phyloP scores from a whole-genome alignment of 495 filamentous ascomycete genomes.

The Annulohypoxylon maeteangense region DNA sequence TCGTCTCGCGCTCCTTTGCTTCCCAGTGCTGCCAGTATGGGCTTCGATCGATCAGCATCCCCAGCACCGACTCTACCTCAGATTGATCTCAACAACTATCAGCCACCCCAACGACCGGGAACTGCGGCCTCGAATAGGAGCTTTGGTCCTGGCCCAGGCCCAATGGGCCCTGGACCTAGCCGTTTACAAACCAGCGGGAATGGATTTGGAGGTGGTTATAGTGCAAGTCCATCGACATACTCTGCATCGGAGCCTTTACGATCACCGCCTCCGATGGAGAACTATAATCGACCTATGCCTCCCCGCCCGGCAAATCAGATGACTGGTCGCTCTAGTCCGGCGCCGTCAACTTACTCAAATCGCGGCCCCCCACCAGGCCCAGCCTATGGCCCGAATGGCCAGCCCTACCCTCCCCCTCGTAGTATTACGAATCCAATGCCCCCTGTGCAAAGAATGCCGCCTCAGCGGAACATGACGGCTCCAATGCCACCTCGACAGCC shows the following conservation, averaged over 20 bases:
- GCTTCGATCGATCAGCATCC: conserved; percentile 61
- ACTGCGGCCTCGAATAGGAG: conserved; percentile 52
- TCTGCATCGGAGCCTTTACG: conserved; percentile 42
- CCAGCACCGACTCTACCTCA: conserved; percentile 56
- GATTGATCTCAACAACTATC: conserved; percentile 48
- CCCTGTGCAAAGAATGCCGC: conserved; percentile 49
- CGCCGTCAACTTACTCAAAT: conserved; percentile 52
- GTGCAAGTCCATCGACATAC: conserved; percentile 48
- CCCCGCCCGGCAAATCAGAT: conserved; percentile 37
- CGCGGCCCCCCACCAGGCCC: conserved; percentile 39
- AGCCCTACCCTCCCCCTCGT: conserved; percentile 49
- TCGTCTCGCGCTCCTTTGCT: conserved; percentile 70
- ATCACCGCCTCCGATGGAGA: conserved; percentile 46
- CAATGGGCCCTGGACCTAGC: conserved; percentile 44
- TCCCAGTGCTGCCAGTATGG: conserved; percentile 67
- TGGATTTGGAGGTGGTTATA: conserved; percentile 40
- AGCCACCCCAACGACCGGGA: conserved; percentile 47
- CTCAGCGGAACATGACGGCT: conserved; percentile 63
- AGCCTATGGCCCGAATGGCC: conserved; percentile 8
- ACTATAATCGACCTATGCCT: conserved; percentile 43
- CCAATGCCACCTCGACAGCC: conserved; percentile 53
- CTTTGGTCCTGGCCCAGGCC: conserved; percentile 60
- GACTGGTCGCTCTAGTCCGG: conserved; percentile 53
- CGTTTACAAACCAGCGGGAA: conserved; percentile 41
- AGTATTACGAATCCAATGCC: conserved; percentile 55